phyloP scores from a whole-genome alignment of 2,329 filamentous ascomycete genomes.

The Aspergillus unguis region DNA sequence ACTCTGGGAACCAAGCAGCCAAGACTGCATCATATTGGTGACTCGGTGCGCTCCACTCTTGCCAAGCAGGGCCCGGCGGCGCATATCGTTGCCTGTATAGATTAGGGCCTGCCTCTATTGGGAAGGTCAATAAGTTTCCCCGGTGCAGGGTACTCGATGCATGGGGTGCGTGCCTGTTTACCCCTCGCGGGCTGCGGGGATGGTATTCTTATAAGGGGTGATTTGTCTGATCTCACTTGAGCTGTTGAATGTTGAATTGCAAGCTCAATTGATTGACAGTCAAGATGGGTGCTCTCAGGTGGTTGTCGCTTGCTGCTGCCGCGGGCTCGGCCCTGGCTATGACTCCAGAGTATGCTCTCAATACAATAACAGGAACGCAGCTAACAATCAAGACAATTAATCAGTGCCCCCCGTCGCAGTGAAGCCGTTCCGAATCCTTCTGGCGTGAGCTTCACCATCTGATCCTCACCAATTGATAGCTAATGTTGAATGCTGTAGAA shows the following conservation, averaged over 20 bases:
- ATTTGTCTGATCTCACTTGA: neutral
- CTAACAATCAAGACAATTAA: constrained; percentile 28
- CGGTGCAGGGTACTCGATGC: too few relatives aligned
- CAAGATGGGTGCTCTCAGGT: constrained; percentile 25
- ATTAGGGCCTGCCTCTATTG: too few relatives aligned
- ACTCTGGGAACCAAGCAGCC: too few relatives aligned
- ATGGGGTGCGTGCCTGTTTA: too few relatives aligned
- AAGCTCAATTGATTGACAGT: neutral
- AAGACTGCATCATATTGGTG: too few relatives aligned
- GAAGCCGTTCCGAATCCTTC: constrained; percentile 39
- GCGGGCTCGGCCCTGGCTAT: constrained; percentile 24
- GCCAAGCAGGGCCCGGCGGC: too few relatives aligned
- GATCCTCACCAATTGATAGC: neutral
- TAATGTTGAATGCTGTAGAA: constrained; percentile 23
- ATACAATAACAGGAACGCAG: neutral
- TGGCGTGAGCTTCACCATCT: constrained; percentile 29
- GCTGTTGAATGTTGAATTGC: neutral
- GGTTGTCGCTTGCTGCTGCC: constrained; percentile 24
- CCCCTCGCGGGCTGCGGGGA: neutral
- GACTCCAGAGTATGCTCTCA: constrained; percentile 27
- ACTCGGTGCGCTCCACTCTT: too few relatives aligned
- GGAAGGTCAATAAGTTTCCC: too few relatives aligned
- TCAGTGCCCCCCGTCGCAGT: constrained; percentile 37
- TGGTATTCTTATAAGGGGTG: neutral
- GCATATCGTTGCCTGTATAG: too few relatives aligned